Percentiles rank a stretch among this genome's conserved stretches.
These are phyloP conservation scores for Penicillium sp. DNA, from an alignment of 2,329 filamentous ascomycete species.

Conservation along the genomic window DNA sequence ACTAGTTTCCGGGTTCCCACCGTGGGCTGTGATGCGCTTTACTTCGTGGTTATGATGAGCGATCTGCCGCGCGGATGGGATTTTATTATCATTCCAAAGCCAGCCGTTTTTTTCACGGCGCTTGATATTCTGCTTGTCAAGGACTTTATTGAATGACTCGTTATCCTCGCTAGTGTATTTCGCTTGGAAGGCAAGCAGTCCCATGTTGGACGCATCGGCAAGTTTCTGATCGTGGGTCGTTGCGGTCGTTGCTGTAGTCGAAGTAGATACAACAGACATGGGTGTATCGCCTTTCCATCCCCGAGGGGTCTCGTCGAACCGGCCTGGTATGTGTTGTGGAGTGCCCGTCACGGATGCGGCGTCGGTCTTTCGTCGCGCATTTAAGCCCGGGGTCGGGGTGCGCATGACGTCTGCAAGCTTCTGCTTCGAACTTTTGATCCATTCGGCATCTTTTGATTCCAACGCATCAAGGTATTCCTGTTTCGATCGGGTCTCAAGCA, in stretches of 20 bases:
- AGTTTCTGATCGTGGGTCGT: slow-evolving; percentile 43
- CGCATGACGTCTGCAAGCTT: slow-evolving; percentile 72
- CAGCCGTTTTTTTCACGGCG: slow-evolving; percentile 81
- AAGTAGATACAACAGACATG: slow-evolving; percentile 52
- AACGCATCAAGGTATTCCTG: slow-evolving; percentile 90
- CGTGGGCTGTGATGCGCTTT: slow-evolving; percentile 69
- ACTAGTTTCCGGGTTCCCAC: slow-evolving; percentile 60
- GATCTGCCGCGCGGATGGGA: slow-evolving; percentile 63
- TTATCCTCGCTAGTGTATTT: slow-evolving; percentile 98
- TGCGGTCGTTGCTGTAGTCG: slow-evolving; percentile 27
- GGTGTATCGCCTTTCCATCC: slow-evolving; percentile 74
- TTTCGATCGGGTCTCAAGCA: slow-evolving; percentile 81
- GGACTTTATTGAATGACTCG: slow-evolving; percentile 88
- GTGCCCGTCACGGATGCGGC: slow-evolving; percentile 33
- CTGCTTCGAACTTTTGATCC: slow-evolving; percentile 80
- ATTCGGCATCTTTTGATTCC: slow-evolving; percentile 77
- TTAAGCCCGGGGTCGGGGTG: slow-evolving; percentile 70
- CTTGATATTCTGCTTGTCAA: slow-evolving; percentile 88
- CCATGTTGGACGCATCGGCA: slow-evolving; percentile 71
- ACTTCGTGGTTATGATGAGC: slow-evolving; percentile 56
- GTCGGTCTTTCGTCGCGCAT: slow-evolving; percentile 14
- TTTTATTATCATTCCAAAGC: slow-evolving; percentile 85
- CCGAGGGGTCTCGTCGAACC: slow-evolving; percentile 29
- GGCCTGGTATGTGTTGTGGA: slow-evolving; percentile 55
- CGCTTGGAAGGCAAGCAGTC: slow-evolving; percentile 79